Evolutionary conservation across 106 monocot genomes (phyloP).

Genomic region (Phalaenopsis aphrodite): DNA sequence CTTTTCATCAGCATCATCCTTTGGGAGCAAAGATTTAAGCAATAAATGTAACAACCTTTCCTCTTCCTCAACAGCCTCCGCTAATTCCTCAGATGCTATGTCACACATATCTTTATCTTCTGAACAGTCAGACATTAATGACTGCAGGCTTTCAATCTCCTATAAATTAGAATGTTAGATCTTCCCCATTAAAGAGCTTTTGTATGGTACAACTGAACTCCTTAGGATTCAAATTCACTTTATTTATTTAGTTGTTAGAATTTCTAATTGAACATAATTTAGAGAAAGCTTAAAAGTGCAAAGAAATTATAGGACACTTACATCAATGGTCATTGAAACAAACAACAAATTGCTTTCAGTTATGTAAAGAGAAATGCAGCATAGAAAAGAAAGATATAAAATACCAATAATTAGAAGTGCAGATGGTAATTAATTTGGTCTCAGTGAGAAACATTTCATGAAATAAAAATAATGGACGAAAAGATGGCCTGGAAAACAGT

Average conservation of each 20-base stretch:
- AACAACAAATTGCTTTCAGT: no score
- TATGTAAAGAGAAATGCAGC: no score
- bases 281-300: not conserved
- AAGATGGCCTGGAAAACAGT: not conserved
- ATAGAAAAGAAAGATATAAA: no score
- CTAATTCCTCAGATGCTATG: slow-evolving; percentile 71
- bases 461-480: not conserved
- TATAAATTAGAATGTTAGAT: slow-evolving; percentile 18
- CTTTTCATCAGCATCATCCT: slow-evolving; percentile 94
- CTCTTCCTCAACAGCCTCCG: slow-evolving; percentile 50
- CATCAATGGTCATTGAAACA: not conserved
- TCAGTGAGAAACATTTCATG: not conserved
- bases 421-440: not conserved
- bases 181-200: not conserved
- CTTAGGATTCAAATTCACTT: not conserved
- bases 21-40: slow-evolving; percentile 77
- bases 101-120: slow-evolving; percentile 86
- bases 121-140: slow-evolving; percentile 42
- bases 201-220: not conserved
- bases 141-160: slow-evolving; percentile 74
- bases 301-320: not conserved
- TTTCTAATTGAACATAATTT: not conserved
- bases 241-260: slow-evolving; percentile 2
- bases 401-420: not conserved
- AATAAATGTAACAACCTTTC: slow-evolving; percentile 45